Conservation (phyloP, 2,329 filamentous ascomycete genomes). For the Ustulina deusta region DNA sequence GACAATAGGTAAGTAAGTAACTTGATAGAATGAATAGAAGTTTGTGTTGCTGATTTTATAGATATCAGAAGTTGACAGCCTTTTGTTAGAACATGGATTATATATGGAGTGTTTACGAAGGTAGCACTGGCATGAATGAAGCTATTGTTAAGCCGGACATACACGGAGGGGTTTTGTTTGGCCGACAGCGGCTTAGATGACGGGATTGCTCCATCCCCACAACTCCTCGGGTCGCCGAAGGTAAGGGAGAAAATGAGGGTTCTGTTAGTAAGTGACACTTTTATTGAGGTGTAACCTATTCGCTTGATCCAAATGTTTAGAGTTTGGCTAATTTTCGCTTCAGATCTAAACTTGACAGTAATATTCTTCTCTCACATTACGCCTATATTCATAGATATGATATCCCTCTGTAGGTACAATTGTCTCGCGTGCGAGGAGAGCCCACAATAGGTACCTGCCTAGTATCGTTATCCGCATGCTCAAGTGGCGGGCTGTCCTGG, state of each 20-base stretch:
- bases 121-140: background rate
- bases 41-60: background rate
- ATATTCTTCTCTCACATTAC: too few relatives aligned
- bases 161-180: constrained; percentile 8
- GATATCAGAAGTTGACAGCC: background rate
- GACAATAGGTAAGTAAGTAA: background rate
- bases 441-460: background rate
- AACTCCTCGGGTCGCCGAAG: background rate
- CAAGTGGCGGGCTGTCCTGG: background rate
- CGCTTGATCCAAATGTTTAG: background rate
- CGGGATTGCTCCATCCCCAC: constrained; percentile 20
- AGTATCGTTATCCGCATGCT: background rate
- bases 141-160: constrained; percentile 8
- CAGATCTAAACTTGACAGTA: too few relatives aligned
- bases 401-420: background rate
- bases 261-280: background rate
- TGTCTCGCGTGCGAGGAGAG: background rate
- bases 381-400: background rate
- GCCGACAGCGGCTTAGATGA: constrained; percentile 18
- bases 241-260: background rate
- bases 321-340: background rate
- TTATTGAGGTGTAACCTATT: background rate
- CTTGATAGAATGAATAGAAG: background rate
- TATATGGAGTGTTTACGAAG: background rate
- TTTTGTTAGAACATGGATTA: background rate